These are phyloP conservation scores for Albophoma yamanashiensis DNA, from an alignment of 2,329 filamentous ascomycete genomes.

Conservation along the genomic window DNA sequence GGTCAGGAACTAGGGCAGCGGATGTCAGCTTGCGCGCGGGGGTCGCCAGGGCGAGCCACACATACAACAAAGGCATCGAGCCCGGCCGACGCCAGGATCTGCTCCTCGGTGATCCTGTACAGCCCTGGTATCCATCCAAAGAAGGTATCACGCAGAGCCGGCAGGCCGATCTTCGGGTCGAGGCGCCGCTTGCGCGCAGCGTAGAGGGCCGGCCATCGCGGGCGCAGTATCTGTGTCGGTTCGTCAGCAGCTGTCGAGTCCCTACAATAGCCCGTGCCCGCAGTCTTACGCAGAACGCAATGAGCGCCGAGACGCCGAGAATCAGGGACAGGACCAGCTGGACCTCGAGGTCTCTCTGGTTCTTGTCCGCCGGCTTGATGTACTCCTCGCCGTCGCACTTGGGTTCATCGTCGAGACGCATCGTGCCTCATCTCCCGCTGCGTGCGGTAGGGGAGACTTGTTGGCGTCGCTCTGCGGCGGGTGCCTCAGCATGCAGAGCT, in stretches of 20 bases:
- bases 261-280: background rate
- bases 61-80: conserved; percentile 86
- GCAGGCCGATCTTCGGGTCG: conserved; percentile 49
- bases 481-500: background rate
- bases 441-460: background rate
- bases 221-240: conserved; percentile 59
- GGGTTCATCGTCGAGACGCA: conserved; percentile 3
- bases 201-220: conserved; percentile 86
- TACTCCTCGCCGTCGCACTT: conserved; percentile 12
- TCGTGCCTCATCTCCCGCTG: conserved; percentile 1
- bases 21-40: conserved; percentile 6
- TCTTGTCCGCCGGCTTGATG: conserved; percentile 13
- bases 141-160: conserved; percentile 70
- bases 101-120: conserved; percentile 76
- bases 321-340: conserved; percentile 64
- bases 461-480: background rate
- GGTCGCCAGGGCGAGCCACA: conserved; percentile 6
- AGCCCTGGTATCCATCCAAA: conserved; percentile 90
- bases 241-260: background rate
- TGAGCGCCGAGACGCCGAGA: conserved; percentile 60
- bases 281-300: conserved; percentile 61
- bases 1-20: conserved; percentile 54
- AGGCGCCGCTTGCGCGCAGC: conserved; percentile 74
- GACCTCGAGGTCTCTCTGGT: conserved; percentile 37
- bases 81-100: conserved; percentile 81